phyloP scores from a whole-genome alignment of 768 basidiomycete genomes.

The Tulasnella sp. region DNA sequence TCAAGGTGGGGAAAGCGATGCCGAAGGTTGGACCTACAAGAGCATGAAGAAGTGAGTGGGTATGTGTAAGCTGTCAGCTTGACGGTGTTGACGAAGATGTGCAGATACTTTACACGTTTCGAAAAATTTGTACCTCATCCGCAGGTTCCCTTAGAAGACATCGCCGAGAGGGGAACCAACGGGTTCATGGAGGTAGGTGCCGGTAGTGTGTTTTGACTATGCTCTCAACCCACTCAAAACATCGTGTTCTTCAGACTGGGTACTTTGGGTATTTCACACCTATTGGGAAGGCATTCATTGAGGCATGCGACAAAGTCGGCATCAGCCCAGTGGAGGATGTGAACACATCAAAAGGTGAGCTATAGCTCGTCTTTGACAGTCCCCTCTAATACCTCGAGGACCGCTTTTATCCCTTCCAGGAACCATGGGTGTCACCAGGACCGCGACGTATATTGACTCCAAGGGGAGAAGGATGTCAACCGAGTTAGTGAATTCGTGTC shows the following conservation, averaged over 20 bases:
- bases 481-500: constrained; percentile 1
- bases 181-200: constrained; percentile 12
- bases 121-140: constrained; percentile 17
- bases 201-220: background rate
- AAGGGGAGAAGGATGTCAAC: constrained; percentile 12
- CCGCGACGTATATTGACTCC: constrained; percentile 15
- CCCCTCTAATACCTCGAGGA: background rate
- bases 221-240: background rate
- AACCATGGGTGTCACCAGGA: background rate
- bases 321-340: constrained; percentile 9
- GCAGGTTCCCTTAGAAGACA: constrained; percentile 6
- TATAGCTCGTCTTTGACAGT: background rate
- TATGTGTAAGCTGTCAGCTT: background rate
- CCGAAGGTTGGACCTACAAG: constrained; percentile 16
- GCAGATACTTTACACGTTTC: constrained; percentile 17
- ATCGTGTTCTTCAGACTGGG: constrained; percentile 3
- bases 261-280: constrained; percentile 11
- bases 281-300: constrained; percentile 7
- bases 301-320: constrained; percentile 14
- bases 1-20: constrained; percentile 11
- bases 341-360: constrained; percentile 16
- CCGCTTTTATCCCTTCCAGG: background rate
- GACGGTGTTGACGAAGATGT: background rate
- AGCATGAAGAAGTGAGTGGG: constrained; percentile 11
- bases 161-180: background rate